Base-by-base conservation (phyloP, 2,329 filamentous ascomycete species). In the Coniochaeta hoffmannii region DNA sequence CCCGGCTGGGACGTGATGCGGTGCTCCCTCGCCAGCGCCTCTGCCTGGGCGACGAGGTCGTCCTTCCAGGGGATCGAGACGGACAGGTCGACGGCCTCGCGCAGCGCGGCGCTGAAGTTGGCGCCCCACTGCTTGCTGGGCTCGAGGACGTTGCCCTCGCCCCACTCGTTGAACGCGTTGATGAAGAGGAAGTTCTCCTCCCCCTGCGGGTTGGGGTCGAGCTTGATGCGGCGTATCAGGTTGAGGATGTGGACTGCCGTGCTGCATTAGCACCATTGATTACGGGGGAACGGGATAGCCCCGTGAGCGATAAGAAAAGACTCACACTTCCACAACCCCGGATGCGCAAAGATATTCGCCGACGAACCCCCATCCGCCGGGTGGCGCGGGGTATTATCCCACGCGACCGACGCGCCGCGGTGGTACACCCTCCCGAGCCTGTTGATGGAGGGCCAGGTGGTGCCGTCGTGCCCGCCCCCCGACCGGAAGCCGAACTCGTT, bases 111-210 rank as follows among this genome's bases (percentile, higher is more conserved):
- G 14, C 44, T 41, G 52, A 54, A 58, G 12, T n/a, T n/a, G 14
- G 53, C 35, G 10, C 54, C 57, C 55, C 54, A 56, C 44, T 58
- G 57, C 1, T 38, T 15, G n/a, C 54, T 54, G 22, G 51, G 57
- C 52, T 58, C 57, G 24, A 58, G 57, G 15, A 58, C 54, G 32
- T 58, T 58, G 30, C 57, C 57, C 32, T 58, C 57, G n/a, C 54
- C 57, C 57, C 57, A 58, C 34, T 56, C 54, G 44, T 58, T 58
- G 51, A 58, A 49, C 10, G 57, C 57, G 46, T 58, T 58, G 54
- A 56, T 11, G 44, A 58, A 58, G 34, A 56, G 38, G 41, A 56
- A 58, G 46, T 58, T 58, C 31, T 56, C 57, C 17, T 54, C 50
- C 31, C 54, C 54, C 12, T 30, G 28, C 9, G 54, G 56, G 24